phyloP scores from a whole-genome alignment of 1,284 basidiomycete genomes.

The Trichosporon coremiiforme region DNA sequence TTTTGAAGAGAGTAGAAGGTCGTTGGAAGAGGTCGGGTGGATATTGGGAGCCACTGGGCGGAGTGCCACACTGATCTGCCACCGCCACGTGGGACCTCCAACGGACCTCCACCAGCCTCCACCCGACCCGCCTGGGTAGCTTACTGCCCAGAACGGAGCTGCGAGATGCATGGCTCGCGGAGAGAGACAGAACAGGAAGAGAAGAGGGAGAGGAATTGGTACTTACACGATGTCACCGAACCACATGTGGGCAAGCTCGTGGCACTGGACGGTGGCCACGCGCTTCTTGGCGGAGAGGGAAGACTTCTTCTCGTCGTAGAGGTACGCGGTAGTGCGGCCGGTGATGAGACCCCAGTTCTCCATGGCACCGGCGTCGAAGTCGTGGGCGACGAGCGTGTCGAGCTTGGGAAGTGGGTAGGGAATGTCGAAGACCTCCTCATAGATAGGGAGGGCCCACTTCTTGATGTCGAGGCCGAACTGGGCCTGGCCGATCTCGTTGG shows the following conservation, averaged over 20 bases:
- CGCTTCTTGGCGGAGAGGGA: conserved; percentile 77
- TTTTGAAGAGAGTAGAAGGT: neutral
- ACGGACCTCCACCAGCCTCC: neutral
- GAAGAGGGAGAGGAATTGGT: neutral
- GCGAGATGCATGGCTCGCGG: neutral
- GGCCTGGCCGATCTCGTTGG: conserved; percentile 74
- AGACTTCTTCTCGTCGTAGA: conserved; percentile 74
- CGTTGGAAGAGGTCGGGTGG: neutral
- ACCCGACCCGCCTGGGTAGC: neutral
- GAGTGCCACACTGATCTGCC: neutral
- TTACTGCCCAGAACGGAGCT: too few relatives aligned
- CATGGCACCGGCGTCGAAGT: conserved; percentile 93
- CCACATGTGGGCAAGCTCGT: conserved; percentile 61
- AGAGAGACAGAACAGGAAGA: neutral
- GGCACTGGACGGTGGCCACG: conserved; percentile 65
- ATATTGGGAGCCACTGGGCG: neutral
- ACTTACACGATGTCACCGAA: conserved; percentile 71
- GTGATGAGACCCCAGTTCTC: conserved; percentile 96
- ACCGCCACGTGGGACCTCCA: neutral
- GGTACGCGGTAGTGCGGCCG: conserved; percentile 78
- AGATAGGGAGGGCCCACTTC: conserved; percentile 81
- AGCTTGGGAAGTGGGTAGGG: conserved; percentile 91
- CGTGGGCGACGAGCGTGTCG: conserved; percentile 77
- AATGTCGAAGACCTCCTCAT: conserved; percentile 88
- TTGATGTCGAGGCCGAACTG: conserved; percentile 82